A percentile compares a stretch with the other conserved stretches of the same genome.
phyloP scores from a whole-genome alignment of 257 asterid genomes.

The Avicennia marina region DNA sequence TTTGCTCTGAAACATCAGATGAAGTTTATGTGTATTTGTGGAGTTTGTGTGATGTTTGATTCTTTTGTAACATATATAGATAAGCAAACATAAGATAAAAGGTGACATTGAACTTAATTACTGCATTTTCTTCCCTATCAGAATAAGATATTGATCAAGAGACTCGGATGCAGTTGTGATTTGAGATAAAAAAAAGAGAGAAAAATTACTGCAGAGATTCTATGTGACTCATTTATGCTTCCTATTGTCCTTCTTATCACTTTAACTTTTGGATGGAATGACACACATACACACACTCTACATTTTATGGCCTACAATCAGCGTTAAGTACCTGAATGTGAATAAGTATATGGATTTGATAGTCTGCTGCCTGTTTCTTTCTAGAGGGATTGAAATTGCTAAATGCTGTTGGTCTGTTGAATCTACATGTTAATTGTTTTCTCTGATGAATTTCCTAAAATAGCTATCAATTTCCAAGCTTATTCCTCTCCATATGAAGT shows the following conservation, averaged over 20 bases:
- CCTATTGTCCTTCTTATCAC: no score
- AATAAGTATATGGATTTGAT: not conserved
- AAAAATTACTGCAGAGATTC: not conserved
- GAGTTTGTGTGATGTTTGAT: not conserved
- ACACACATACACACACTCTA: no score
- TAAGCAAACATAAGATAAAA: not conserved
- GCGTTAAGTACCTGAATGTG: no score
- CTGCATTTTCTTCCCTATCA: not conserved
- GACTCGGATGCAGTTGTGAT: not conserved
- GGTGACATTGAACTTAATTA: conserved; percentile 1
- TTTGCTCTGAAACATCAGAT: conserved; percentile 27
- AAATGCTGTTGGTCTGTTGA: no score
- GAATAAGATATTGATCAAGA: not conserved
- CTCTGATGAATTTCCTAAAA: conserved; percentile 1
- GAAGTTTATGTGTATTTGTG: conserved; percentile 20
- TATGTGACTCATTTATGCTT: no score
- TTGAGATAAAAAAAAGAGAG: not conserved
- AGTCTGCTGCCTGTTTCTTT: not conserved
- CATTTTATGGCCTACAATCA: no score
- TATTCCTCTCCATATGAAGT: not conserved
- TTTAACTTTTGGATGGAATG: no score
- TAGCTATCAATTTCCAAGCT: not conserved
- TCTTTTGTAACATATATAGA: not conserved
- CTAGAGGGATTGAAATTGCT: no score
- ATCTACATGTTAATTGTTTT: not conserved